A percentile compares a stretch with the other conserved stretches of the same genome.
phyloP scores from a whole-genome alignment of 495 filamentous ascomycete genomes.

The Venustampulla echinocandica region DNA sequence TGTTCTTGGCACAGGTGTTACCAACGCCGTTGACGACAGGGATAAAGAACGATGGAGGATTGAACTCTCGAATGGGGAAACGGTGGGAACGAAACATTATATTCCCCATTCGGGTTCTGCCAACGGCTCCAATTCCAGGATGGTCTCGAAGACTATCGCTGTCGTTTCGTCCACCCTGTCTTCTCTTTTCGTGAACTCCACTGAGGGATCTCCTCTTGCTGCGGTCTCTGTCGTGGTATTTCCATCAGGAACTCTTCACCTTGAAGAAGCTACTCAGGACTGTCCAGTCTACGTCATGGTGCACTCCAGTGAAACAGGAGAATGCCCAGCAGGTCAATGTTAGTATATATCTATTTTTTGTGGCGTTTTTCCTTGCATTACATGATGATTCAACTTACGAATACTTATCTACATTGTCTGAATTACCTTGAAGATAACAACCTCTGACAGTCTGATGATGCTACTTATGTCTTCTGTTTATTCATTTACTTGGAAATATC shows the following conservation, averaged over 20 bases:
- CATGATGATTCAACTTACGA: slow-evolving; percentile 70
- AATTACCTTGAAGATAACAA: slow-evolving; percentile 70
- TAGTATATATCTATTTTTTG: slow-evolving; percentile 37
- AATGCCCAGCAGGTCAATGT: slow-evolving; percentile 83
- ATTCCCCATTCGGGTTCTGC: slow-evolving; percentile 10
- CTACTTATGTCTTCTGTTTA: slow-evolving; percentile 26
- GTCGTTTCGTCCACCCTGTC: slow-evolving; percentile 61
- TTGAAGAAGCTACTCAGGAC: slow-evolving; percentile 27
- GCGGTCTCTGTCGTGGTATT: slow-evolving; percentile 70
- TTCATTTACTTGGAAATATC: slow-evolving; percentile 2
- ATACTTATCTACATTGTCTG: slow-evolving; percentile 99
- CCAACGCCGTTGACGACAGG: slow-evolving; percentile 11
- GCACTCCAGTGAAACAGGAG: slow-evolving; percentile 80
- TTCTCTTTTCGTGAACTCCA: slow-evolving; percentile 56
- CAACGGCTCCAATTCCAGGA: background rate
- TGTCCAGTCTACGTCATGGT: slow-evolving; percentile 62
- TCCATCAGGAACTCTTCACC: slow-evolving; percentile 41
- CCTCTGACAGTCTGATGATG: slow-evolving; percentile 83
- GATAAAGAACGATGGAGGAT: slow-evolving; percentile 32
- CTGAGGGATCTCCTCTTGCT: slow-evolving; percentile 66
- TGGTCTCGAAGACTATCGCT: slow-evolving; percentile 40
- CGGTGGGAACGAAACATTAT: slow-evolving; percentile 8
- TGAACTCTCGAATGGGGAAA: slow-evolving; percentile 43
- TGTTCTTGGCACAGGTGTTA: slow-evolving; percentile 64
- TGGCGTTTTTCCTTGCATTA: slow-evolving; percentile 14